Evolutionary conservation across 2,329 filamentous ascomycete species (phyloP).

Genomic region (Colletotrichum ledebouriae): DNA sequence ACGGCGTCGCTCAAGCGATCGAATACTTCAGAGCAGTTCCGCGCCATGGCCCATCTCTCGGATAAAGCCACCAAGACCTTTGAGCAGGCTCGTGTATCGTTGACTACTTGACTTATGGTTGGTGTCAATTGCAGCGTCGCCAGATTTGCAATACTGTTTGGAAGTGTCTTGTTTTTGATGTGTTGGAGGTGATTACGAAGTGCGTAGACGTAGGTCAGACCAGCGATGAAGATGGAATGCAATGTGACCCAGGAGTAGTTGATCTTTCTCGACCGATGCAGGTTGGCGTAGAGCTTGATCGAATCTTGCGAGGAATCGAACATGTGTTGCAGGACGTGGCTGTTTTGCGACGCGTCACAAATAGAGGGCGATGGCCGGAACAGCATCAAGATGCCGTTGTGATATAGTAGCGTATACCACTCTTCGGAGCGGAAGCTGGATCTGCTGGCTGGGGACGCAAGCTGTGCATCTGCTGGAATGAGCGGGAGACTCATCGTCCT

Average conservation of each 20-base stretch:
- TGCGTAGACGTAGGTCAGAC: conserved; percentile 59
- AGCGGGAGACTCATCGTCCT: conserved; percentile 48
- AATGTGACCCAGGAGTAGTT: conserved; percentile 65
- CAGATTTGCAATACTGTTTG: too few species aligned
- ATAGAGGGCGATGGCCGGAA: conserved; percentile 56
- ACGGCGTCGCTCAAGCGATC: too few species aligned
- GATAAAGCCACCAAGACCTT: too few species aligned
- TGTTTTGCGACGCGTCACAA: conserved; percentile 47
- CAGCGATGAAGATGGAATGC: conserved; percentile 62
- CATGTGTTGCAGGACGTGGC: conserved; percentile 51
- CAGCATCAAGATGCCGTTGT: conserved; percentile 58
- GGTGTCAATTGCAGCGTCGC: too few species aligned
- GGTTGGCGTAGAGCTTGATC: conserved; percentile 58
- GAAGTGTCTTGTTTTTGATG: too few species aligned
- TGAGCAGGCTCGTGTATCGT: too few species aligned
- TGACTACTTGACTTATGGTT: too few species aligned
- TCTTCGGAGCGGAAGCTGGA: conserved; percentile 57
- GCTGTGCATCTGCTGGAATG: conserved; percentile 45
- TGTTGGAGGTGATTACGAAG: conserved; percentile 53
- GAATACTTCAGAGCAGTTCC: too few species aligned
- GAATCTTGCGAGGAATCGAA: conserved; percentile 55
- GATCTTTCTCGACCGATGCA: conserved; percentile 59
- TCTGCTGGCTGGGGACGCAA: conserved; percentile 44
- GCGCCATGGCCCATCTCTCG: too few species aligned
- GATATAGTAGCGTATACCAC: conserved; percentile 59